Percentiles rank a stretch among this genome's conserved stretches.
Evolutionary conservation across 148 eudicot species (phyloP).

Genomic region (Dianthus caryophyllus): DNA sequence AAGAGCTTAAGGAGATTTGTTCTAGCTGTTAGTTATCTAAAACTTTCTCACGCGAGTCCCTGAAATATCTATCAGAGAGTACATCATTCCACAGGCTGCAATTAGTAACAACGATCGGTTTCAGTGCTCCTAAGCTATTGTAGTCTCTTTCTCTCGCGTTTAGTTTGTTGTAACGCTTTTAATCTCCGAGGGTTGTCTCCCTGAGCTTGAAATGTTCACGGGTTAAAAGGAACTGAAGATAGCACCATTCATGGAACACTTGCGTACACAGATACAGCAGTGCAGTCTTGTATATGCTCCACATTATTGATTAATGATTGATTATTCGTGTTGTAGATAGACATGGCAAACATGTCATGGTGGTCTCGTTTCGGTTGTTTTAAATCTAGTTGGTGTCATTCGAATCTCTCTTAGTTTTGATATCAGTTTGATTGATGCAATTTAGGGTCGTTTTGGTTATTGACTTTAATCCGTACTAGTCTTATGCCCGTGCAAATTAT

Average conservation of each 20-base stretch:
- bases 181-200: neutral
- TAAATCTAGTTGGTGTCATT: too few relatives aligned
- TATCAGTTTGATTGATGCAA: too few relatives aligned
- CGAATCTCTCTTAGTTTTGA: too few relatives aligned
- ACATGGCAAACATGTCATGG: too few relatives aligned
- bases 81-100: neutral
- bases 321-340: too few relatives aligned
- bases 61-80: neutral
- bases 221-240: neutral
- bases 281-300: neutral
- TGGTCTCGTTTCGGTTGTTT: too few relatives aligned
- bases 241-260: neutral
- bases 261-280: neutral
- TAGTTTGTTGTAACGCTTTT: neutral
- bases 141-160: too few relatives aligned
- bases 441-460: too few relatives aligned
- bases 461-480: too few relatives aligned
- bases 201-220: neutral
- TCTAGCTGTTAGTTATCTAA: slow-evolving; percentile 6
- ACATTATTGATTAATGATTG: neutral
- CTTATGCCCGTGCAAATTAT: too few relatives aligned
- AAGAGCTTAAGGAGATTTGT: slow-evolving; percentile 14
- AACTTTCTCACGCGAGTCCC: neutral
- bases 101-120: neutral
- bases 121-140: neutral